Conservation (phyloP, 345 rosid genomes). For the Eucalyptus paniculata region DNA sequence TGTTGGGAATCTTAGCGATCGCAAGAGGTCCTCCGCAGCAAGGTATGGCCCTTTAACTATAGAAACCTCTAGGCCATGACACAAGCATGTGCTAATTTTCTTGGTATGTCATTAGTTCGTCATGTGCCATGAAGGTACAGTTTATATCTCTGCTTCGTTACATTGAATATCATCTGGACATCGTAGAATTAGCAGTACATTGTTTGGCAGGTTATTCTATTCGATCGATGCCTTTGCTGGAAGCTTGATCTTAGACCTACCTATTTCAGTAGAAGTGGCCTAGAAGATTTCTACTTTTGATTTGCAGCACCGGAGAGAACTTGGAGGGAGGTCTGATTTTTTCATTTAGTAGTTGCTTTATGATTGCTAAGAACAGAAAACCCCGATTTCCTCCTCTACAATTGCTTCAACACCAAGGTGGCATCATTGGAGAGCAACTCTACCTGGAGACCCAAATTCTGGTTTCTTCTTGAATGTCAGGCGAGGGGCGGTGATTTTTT, state of each 20-base stretch:
- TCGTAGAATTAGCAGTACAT: not conserved
- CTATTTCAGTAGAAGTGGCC: not conserved
- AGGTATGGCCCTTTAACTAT: too few relatives aligned
- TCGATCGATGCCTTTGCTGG: not conserved
- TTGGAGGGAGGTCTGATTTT: not conserved
- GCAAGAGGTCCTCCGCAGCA: too few relatives aligned
- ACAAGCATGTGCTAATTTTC: too few relatives aligned
- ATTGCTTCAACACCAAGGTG: slow-evolving; percentile 2
- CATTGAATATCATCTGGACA: not conserved
- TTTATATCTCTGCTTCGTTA: not conserved
- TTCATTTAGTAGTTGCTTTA: not conserved
- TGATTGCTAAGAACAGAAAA: not conserved
- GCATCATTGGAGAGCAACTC: slow-evolving; percentile 5
- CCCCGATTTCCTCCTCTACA: slow-evolving; percentile 20
- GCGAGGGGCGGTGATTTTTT: not conserved
- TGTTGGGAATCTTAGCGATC: too few relatives aligned
- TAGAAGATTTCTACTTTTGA: not conserved
- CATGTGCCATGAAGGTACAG: not conserved
- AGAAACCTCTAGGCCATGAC: too few relatives aligned
- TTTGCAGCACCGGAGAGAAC: not conserved
- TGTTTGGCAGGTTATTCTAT: not conserved
- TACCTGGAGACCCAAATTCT: not conserved
- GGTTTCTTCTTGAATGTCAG: slow-evolving; percentile 2
- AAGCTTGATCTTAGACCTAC: not conserved
- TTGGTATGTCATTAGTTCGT: not conserved